Evolutionary conservation across 1,139 yeast genomes (phyloP).

Genomic region (Protomyces macrosporus): DNA sequence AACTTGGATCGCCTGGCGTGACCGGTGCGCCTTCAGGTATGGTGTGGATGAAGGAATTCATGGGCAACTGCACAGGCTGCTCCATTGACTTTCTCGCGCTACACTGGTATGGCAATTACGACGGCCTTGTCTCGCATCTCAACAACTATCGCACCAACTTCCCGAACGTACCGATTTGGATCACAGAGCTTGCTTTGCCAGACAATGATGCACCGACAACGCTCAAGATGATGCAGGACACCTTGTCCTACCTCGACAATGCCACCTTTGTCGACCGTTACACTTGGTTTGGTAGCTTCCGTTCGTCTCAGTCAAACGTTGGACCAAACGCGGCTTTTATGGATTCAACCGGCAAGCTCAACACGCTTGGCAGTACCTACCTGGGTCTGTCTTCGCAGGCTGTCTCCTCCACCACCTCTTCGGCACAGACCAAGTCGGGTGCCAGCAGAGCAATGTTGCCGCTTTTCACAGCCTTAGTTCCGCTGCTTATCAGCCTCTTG

Average conservation of each 20-base stretch:
- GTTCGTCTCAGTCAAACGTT: conserved; percentile 6
- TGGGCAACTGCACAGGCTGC: conserved; percentile 22
- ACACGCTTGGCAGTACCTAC: conserved; percentile 7
- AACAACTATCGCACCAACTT: conserved; percentile 5
- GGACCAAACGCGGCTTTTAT: conserved; percentile 24
- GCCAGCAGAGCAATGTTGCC: too few relatives aligned
- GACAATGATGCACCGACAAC: not conserved
- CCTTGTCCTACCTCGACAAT: conserved; percentile 14
- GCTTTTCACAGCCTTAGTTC: too few relatives aligned
- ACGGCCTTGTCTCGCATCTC: conserved; percentile 12
- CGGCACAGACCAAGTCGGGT: too few relatives aligned
- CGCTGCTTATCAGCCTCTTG: too few relatives aligned
- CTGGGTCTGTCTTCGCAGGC: not conserved
- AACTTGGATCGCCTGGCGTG: conserved; percentile 24
- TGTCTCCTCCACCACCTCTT: not conserved
- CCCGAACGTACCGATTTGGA: conserved; percentile 12
- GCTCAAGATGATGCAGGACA: not conserved
- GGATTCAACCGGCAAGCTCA: conserved; percentile 9
- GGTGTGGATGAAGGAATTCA: conserved; percentile 17
- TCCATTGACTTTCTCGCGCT: conserved; percentile 17
- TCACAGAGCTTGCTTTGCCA: conserved; percentile 21
- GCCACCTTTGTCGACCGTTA: conserved; percentile 21
- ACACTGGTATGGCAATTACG: conserved; percentile 21
- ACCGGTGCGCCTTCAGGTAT: conserved; percentile 21
- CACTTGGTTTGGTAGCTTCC: conserved; percentile 24